phyloP scores from a whole-genome alignment of 129 eudicot genomes.

The Mikania micrantha region DNA sequence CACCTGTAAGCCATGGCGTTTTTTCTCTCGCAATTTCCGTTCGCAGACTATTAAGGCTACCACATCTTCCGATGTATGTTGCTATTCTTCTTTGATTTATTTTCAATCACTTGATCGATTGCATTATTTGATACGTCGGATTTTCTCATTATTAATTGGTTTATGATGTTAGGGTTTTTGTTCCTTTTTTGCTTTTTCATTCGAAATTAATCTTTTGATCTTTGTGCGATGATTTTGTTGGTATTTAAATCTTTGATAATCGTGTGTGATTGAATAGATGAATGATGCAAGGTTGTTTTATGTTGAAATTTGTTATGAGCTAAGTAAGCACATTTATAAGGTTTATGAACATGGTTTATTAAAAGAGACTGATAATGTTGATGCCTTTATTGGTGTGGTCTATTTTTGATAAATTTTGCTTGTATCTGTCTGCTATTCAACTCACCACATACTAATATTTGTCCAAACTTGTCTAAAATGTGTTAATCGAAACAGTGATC shows the following conservation, averaged over 20 bases:
- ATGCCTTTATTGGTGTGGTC: neutral
- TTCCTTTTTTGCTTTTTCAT: neutral
- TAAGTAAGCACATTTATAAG: neutral
- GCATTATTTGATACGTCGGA: neutral
- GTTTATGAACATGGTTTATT: conserved; percentile 14
- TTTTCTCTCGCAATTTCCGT: conserved; percentile 45
- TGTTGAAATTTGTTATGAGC: neutral
- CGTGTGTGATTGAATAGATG: conserved; percentile 1
- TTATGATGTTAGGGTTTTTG: conserved; percentile 25
- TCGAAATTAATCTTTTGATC: neutral
- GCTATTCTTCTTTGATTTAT: neutral
- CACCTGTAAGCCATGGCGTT: conserved; percentile 85
- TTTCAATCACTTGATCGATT: conserved; percentile 10
- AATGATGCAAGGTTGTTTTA: neutral
- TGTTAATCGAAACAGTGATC: neutral
- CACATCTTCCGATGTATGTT: conserved; percentile 24
- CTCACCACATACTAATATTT: conserved; percentile 10
- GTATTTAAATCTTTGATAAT: neutral
- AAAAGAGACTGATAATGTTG: neutral
- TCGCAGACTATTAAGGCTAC: conserved; percentile 48
- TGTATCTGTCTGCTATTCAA: no score
- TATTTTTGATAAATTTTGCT: no score
- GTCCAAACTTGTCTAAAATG: neutral
- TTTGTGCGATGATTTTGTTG: neutral
- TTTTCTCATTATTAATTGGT: neutral